phyloP scores from a whole-genome alignment of 2,329 filamentous ascomycete genomes.

The Botrytis paeoniae region DNA sequence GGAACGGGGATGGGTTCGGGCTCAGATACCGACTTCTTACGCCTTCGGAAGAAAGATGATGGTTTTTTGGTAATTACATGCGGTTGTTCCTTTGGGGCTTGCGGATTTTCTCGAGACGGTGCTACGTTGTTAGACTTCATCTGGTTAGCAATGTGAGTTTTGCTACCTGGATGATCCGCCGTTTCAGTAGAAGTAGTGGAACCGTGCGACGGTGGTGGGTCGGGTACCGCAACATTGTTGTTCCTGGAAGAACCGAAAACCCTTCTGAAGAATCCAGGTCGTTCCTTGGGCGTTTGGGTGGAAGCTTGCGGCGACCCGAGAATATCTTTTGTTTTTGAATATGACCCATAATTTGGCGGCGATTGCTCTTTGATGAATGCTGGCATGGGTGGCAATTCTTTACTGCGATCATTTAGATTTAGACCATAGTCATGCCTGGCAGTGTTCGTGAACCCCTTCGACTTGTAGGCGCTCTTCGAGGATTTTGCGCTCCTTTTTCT shows the following conservation, averaged over 20 bases:
- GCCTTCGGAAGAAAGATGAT: constrained; percentile 88
- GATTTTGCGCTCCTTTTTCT: constrained; percentile 60
- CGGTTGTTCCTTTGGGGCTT: constrained; percentile 32
- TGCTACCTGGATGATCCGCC: constrained; percentile 42
- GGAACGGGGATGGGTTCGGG: constrained; percentile 55
- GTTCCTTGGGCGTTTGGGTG: constrained; percentile 57
- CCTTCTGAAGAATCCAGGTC: constrained; percentile 86
- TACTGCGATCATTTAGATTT: constrained; percentile 33
- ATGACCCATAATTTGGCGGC: constrained; percentile 51
- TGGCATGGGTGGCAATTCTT: constrained; percentile 36
- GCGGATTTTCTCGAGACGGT: constrained; percentile 33
- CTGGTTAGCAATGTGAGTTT: constrained; percentile 46
- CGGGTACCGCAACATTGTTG: constrained; percentile 39
- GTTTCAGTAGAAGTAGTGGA: constrained; percentile 42
- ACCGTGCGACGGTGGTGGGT: constrained; percentile 35
- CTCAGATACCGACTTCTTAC: constrained; percentile 86
- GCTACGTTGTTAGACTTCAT: constrained; percentile 42
- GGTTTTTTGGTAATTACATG: constrained; percentile 75
- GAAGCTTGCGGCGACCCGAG: constrained; percentile 26
- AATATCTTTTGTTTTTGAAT: constrained; percentile 46
- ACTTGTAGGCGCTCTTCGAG: constrained; percentile 41
- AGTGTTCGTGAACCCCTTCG: constrained; percentile 42
- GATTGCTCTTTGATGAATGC: constrained; percentile 47
- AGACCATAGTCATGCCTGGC: constrained; percentile 38
- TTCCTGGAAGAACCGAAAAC: constrained; percentile 74